Conservation (phyloP, 768 basidiomycete species). For the Tremella fuciformis region DNA sequence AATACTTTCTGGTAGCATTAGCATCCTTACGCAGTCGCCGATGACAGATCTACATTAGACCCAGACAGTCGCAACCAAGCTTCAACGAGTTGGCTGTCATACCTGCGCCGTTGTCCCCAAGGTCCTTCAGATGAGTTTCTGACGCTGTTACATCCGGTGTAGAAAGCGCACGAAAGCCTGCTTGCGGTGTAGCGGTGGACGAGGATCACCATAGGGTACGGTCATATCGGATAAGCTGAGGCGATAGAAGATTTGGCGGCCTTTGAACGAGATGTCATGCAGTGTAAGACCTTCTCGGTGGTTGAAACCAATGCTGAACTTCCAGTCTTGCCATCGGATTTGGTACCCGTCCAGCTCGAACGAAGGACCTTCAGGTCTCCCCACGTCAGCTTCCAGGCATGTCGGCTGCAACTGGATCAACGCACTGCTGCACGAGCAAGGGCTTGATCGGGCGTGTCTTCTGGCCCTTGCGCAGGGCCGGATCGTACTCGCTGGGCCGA, state of each 20-base stretch:
- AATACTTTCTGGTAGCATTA: no score
- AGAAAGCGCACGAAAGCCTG: no score
- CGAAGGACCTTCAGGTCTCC: conserved; percentile 28
- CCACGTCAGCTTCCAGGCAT: no score
- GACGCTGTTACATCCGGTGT: no score
- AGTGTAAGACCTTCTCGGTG: conserved; percentile 35
- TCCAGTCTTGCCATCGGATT: conserved; percentile 96
- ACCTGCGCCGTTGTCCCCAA: conserved; percentile 36
- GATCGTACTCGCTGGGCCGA: no score
- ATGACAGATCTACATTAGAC: no score
- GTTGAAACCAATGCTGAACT: conserved; percentile 45
- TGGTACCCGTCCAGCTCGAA: conserved; percentile 75
- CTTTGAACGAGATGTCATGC: conserved; percentile 36
- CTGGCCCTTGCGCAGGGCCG: no score
- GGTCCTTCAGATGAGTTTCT: conserved; percentile 17
- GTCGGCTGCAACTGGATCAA: no score
- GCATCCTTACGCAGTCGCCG: no score
- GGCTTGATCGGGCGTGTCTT: no score
- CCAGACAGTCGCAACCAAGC: no score
- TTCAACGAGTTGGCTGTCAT: conserved; percentile 25
- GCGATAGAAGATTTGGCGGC: conserved; percentile 32
- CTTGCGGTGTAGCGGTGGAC: conserved; percentile 5
- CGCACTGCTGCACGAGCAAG: no score
- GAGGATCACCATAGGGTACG: conserved; percentile 42
- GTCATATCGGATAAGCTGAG: conserved; percentile 37